A percentile compares a stretch with the other conserved stretches of the same genome.
These are phyloP conservation scores for Penicillium silybi DNA, from an alignment of 495 filamentous ascomycete species.

Conservation along the genomic window DNA sequence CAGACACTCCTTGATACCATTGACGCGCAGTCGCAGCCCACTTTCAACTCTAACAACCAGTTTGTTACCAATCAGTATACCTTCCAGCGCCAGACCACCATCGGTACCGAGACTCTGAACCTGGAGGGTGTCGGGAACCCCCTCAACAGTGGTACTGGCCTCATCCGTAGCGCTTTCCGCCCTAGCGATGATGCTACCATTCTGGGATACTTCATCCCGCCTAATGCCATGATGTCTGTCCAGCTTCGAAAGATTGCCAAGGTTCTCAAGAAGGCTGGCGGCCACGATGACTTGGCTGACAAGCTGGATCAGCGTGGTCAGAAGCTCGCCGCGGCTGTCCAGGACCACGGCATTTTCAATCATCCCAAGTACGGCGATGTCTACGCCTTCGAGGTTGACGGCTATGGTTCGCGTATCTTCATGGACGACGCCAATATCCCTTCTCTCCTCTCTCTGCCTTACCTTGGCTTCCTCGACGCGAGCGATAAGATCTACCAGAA, in stretches of 20 bases:
- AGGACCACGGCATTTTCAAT: constrained; percentile 83
- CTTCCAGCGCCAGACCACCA: constrained; percentile 73
- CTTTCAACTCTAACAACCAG: constrained; percentile 63
- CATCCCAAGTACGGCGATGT: constrained; percentile 82
- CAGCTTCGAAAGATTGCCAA: constrained; percentile 75
- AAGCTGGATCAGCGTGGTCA: constrained; percentile 62
- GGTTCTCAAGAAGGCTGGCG: constrained; percentile 58
- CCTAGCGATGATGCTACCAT: constrained; percentile 98
- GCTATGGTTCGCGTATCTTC: constrained; percentile 82
- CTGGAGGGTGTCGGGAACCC: constrained; percentile 86
- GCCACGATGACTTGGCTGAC: constrained; percentile 42
- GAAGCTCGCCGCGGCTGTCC: constrained; percentile 70
- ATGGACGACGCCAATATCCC: constrained; percentile 99
- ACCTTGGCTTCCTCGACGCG: constrained; percentile 73
- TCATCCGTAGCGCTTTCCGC: constrained; percentile 88
- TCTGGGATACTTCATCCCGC: constrained; percentile 90
- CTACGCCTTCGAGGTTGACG: constrained; percentile 96
- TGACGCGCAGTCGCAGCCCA: constrained; percentile 71
- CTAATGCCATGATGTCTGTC: constrained; percentile 93
- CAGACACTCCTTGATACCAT: constrained; percentile 69
- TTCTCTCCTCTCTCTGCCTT: constrained; percentile 79
- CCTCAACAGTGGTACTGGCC: constrained; percentile 74
- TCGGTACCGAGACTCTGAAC: constrained; percentile 86
- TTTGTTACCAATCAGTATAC: constrained; percentile 75
- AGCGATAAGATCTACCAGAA: constrained; percentile 76